A percentile compares a stretch with the other conserved stretches of the same genome.
These are phyloP conservation scores for Pontederia paniculata DNA, from an alignment of 176 grass and related monocot genomes.

Conservation along the genomic window DNA sequence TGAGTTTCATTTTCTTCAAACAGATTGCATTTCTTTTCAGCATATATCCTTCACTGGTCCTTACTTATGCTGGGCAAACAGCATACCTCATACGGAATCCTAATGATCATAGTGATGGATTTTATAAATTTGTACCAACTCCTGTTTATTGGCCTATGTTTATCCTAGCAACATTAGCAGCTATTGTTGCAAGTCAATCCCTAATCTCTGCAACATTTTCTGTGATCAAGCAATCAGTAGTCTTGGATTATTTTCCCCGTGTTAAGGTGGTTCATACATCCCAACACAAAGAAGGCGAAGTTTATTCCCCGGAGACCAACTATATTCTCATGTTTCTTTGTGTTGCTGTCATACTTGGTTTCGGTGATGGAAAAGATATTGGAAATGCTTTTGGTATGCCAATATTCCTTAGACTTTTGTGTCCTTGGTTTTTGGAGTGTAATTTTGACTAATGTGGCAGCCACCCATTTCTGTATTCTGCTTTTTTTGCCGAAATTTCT, in stretches of 20 bases:
- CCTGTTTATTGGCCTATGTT: conserved; percentile 91
- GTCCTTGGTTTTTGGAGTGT: not conserved
- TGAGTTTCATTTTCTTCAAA: conserved; percentile 2
- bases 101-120: conserved; percentile 59
- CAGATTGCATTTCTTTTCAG: conserved; percentile 71
- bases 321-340: conserved; percentile 81
- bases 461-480: too few relatives aligned
- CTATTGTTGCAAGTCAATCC: conserved; percentile 83
- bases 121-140: conserved; percentile 61
- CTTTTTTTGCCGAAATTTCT: too few relatives aligned
- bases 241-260: conserved; percentile 59
- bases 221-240: conserved; percentile 84
- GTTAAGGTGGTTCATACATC: conserved; percentile 89
- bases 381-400: conserved; percentile 69
- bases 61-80: conserved; percentile 83
- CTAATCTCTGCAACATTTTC: conserved; percentile 80
- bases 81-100: conserved; percentile 70
- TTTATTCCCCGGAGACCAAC: conserved; percentile 81
- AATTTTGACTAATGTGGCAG: not conserved
- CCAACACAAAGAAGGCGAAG: conserved; percentile 64
- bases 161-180: conserved; percentile 49
- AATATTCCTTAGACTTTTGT: not conserved
- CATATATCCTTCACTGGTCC: conserved; percentile 82
- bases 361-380: conserved; percentile 66
- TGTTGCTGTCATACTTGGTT: conserved; percentile 55